These are phyloP conservation scores for Curvularia lunata DNA, from an alignment of 2,329 filamentous ascomycete genomes.

Conservation along the genomic window DNA sequence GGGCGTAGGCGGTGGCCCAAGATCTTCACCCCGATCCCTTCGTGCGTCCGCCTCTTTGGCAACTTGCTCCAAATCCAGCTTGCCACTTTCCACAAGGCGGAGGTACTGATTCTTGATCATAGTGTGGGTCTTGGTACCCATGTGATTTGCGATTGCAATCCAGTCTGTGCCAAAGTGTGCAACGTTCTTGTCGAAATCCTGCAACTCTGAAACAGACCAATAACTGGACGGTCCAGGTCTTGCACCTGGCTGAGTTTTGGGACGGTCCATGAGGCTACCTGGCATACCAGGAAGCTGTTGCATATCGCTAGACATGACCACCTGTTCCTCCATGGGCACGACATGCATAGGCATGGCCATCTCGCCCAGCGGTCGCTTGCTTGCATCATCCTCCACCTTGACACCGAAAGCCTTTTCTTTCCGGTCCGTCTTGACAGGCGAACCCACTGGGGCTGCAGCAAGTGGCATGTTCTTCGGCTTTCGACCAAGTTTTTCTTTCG, in stretches of 20 bases:
- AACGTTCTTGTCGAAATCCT: slow-evolving; percentile 75
- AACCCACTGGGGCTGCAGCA: slow-evolving; percentile 47
- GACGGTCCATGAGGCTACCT: slow-evolving; percentile 45
- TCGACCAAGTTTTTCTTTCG: slow-evolving; percentile 48
- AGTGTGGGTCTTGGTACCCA: slow-evolving; percentile 84
- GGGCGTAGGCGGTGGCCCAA: slow-evolving; percentile 57
- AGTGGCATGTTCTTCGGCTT: slow-evolving; percentile 52
- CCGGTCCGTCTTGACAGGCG: slow-evolving; percentile 45
- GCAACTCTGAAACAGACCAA: slow-evolving; percentile 83
- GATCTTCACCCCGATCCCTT: slow-evolving; percentile 53
- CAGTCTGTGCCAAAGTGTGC: slow-evolving; percentile 81
- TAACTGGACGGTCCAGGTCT: slow-evolving; percentile 77
- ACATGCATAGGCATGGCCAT: slow-evolving; percentile 36
- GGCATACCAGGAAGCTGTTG: slow-evolving; percentile 26
- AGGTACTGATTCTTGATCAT: slow-evolving; percentile 69
- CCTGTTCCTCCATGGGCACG: slow-evolving; percentile 36
- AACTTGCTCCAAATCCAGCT: slow-evolving; percentile 50
- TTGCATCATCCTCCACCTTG: slow-evolving; percentile 44
- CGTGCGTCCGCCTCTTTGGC: slow-evolving; percentile 53
- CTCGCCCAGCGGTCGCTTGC: slow-evolving; percentile 38
- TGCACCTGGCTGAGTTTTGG: slow-evolving; percentile 40
- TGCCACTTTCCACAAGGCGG: slow-evolving; percentile 54
- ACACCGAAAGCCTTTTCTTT: slow-evolving; percentile 41
- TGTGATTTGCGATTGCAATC: slow-evolving; percentile 74
- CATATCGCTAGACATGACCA: slow-evolving; percentile 31